These are phyloP conservation scores for Eimeria brunetti DNA, from an alignment of 169 alveolate genomes.

Conservation along the genomic window DNA sequence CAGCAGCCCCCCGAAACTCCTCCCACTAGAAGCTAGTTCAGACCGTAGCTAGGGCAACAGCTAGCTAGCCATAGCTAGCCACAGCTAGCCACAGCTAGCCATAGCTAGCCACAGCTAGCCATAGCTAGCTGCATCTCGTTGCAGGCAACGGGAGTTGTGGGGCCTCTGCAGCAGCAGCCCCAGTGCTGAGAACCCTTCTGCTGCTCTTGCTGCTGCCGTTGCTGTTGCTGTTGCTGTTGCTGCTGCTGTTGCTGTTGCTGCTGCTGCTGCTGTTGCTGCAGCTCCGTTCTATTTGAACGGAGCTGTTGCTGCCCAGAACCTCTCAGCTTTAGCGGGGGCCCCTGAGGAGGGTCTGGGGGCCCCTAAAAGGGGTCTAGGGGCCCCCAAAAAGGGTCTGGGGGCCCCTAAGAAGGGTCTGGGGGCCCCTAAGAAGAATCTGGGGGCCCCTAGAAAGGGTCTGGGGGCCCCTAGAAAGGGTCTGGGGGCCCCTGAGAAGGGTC, in stretches of 20 bases:
- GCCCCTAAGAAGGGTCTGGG: no score
- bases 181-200: background rate
- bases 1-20: no score
- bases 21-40: no score
- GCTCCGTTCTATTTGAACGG: background rate
- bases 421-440: no score
- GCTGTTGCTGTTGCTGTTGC: constrained; percentile 12
- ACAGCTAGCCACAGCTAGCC: constrained; percentile 17
- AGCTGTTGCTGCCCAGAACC: background rate
- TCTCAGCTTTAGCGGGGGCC: no score
- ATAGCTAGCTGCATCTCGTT: background rate
- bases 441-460: no score
- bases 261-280: background rate
- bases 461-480: no score
- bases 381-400: no score
- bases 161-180: background rate
- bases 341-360: no score
- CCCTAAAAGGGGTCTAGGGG: no score
- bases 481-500: no score
- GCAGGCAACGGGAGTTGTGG: background rate
- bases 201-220: background rate
- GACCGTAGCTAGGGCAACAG: no score
- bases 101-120: constrained; percentile 2
- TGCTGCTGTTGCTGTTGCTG: background rate
- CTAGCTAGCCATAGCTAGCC: constrained; percentile 55